Evolutionary conservation across 768 basidiomycete species (phyloP).

Genomic region (Leccinum boreale): DNA sequence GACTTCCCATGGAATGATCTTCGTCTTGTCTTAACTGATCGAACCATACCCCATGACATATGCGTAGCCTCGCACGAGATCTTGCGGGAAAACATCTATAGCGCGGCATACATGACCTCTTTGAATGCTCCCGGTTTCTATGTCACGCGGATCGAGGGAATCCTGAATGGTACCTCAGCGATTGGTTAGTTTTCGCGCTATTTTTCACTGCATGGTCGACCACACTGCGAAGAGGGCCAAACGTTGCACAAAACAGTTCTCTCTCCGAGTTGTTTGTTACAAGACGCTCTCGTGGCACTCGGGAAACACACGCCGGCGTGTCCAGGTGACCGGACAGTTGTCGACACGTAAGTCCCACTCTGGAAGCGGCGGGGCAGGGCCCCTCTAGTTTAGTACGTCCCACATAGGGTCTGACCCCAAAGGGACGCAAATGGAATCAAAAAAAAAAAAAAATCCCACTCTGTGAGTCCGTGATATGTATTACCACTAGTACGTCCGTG

Average conservation of each 20-base stretch:
- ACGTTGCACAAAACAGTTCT: not conserved
- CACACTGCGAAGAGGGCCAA: slow-evolving; percentile 4
- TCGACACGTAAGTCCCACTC: too few relatives aligned
- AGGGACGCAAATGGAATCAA: too few relatives aligned
- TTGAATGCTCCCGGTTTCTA: slow-evolving; percentile 62
- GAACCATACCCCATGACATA: not conserved
- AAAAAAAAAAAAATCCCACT: too few relatives aligned
- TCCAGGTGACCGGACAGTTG: slow-evolving; percentile 53
- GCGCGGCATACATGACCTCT: slow-evolving; percentile 54
- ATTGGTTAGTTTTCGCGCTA: slow-evolving; percentile 7
- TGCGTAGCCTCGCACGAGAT: slow-evolving; percentile 29
- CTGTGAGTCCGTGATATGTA: slow-evolving; percentile 24
- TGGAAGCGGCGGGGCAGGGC: too few relatives aligned
- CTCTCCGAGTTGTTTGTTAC: slow-evolving; percentile 13
- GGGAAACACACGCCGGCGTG: slow-evolving; percentile 47
- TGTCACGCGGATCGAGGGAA: slow-evolving; percentile 29
- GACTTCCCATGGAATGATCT: not conserved
- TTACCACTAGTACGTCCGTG: not conserved
- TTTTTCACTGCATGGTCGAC: slow-evolving; percentile 39
- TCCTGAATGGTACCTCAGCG: slow-evolving; percentile 5
- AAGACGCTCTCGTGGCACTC: slow-evolving; percentile 30
- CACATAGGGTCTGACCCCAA: too few relatives aligned
- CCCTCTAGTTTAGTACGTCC: too few relatives aligned
- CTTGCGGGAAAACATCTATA: slow-evolving; percentile 41
- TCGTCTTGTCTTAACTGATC: not conserved